Evolutionary conservation across 208 protist species (phyloP).

Genomic region (Trypanosoma vivax): DNA sequence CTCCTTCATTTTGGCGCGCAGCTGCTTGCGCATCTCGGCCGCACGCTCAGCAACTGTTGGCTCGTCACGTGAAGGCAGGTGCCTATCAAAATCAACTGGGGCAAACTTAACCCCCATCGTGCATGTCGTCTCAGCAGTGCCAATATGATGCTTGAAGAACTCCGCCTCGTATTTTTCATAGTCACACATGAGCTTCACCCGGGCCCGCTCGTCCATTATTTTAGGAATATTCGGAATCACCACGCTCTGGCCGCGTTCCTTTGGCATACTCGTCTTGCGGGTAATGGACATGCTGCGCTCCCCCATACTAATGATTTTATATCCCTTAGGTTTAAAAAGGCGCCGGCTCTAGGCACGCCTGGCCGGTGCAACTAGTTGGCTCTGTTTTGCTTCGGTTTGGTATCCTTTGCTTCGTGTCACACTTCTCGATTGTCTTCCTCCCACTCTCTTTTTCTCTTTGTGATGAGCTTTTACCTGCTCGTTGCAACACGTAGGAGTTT

Average conservation of each 20-base stretch:
- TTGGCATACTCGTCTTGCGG: conserved; percentile 9
- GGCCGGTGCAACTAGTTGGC: no score
- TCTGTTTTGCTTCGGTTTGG: no score
- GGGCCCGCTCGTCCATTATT: conserved; percentile 69
- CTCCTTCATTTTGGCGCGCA: neutral
- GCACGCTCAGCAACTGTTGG: conserved; percentile 60
- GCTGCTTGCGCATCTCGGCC: conserved; percentile 31
- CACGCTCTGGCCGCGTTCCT: conserved; percentile 26
- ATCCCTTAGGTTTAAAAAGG: no score
- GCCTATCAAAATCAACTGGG: conserved; percentile 55
- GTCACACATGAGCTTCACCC: conserved; percentile 71
- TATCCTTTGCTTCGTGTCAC: no score
- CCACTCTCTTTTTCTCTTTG: no score
- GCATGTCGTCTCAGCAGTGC: conserved; percentile 47
- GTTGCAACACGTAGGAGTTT: no score
- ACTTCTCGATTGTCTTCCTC: no score
- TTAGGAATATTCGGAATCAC: conserved; percentile 81
- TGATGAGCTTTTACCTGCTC: no score
- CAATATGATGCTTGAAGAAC: conserved; percentile 82
- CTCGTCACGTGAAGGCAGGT: conserved; percentile 44
- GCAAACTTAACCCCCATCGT: conserved; percentile 67
- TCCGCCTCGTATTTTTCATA: conserved; percentile 88
- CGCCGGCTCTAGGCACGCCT: no score
- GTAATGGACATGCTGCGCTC: conserved; percentile 2
- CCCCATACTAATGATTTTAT: no score